Evolutionary conservation across 306 rosid species (phyloP), one percentile per base, ranked within the genome.

Genomic region (Rosa lucieae): DNA sequence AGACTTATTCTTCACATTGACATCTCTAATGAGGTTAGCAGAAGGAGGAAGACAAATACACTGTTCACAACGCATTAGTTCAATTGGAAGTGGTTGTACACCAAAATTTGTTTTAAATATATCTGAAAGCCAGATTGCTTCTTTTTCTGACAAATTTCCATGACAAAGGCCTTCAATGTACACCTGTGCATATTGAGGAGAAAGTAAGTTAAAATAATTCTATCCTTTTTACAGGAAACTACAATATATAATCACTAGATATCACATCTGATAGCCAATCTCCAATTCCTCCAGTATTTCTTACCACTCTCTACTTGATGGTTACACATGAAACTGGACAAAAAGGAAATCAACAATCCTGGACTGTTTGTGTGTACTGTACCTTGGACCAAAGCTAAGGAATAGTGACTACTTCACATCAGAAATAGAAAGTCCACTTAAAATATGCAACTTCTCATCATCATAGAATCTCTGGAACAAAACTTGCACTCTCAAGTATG

Each of bases 91-190:
- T 43, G 97, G 90, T 68, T 77, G 84, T 48, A 84, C 92, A 3
- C 85, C 79, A 85, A 95, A 92, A 63, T 84, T 89, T 71, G 62
- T n/a, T 85, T 90, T 95, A 80, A 91, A 90, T 83, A 87, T 90
- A 78, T 88, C 83, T 77, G 94, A 85, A 76, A 95, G 88, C 84
- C 73, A 78, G 69, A 89, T 81, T 79, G 96, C 97, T 85, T 95
- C 99, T 76, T 89, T 92, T 84, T 91, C 89, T 21, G 86, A 83
- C 72, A 95, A 78, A 82, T 95, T 95, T 61, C 98, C 99, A 81
- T 95, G 99, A 83, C 99, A 95, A 67, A 95, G 85, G 77, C 98
- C 98, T 86, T 95, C 98, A 29, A 95, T 77, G 82, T 87, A 92
- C 81, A 95, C 80, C 99, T 92, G 94, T 68, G 47, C 59, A 47